Percentiles rank a stretch among this genome's conserved stretches.
These are phyloP conservation scores for Coemansia sp. DNA, from an alignment of 192 early-diverging fungal species.

Conservation along the genomic window DNA sequence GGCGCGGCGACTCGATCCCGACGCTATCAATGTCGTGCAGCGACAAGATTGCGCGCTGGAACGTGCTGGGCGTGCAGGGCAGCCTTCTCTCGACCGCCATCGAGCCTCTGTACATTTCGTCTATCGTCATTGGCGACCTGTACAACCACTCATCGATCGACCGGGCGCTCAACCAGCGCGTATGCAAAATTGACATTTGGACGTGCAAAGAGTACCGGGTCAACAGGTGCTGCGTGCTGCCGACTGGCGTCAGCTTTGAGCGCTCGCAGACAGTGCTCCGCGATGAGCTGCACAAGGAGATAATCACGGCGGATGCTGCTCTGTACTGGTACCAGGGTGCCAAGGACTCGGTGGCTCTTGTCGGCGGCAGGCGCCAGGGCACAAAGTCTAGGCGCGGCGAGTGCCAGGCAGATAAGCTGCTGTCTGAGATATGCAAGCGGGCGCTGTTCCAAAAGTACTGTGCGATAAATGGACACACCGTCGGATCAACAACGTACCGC, in stretches of 20 bases:
- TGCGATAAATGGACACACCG: not conserved
- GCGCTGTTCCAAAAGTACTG: conserved; percentile 15
- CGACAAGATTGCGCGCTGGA: conserved; percentile 93
- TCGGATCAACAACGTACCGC: conserved; percentile 14
- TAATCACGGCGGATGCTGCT: conserved; percentile 38
- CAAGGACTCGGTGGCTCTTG: conserved; percentile 41
- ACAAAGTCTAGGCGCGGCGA: conserved; percentile 25
- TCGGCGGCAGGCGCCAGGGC: conserved; percentile 56
- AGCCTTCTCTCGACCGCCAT: conserved; percentile 62
- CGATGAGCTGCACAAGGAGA: conserved; percentile 1
- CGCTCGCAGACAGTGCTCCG: conserved; percentile 19
- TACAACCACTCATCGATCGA: conserved; percentile 60
- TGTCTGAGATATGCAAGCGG: conserved; percentile 39
- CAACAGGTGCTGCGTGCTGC: conserved; percentile 16
- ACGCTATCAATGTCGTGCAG: conserved; percentile 59
- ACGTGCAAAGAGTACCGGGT: conserved; percentile 12
- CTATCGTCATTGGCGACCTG: conserved; percentile 67
- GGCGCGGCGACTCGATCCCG: conserved; percentile 43
- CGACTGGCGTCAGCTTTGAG: conserved; percentile 15
- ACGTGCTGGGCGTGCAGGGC: conserved; percentile 73
- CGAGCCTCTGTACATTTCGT: conserved; percentile 65
- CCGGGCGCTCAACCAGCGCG: conserved; percentile 64
- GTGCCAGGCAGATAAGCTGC: conserved; percentile 21
- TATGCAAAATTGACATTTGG: conserved; percentile 6
- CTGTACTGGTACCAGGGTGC: conserved; percentile 42